Percentiles rank a stretch among this genome's conserved stretches.
Conservation (phyloP, 768 basidiomycete genomes). For the Naganishia kalamii region DNA sequence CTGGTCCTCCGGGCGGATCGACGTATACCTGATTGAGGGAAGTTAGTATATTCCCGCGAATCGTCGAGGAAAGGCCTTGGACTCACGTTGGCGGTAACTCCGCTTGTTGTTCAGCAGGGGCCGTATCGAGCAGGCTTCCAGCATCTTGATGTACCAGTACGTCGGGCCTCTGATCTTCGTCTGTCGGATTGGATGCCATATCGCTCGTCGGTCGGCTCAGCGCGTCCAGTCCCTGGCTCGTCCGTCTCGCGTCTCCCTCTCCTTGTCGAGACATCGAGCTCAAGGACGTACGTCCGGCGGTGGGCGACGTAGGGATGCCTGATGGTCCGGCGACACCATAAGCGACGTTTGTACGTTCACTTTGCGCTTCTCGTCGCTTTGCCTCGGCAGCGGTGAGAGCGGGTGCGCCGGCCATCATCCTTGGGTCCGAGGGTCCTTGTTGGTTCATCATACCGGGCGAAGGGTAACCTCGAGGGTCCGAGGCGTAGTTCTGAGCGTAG, state of each 20-base stretch:
- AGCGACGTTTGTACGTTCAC: not conserved
- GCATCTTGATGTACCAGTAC: constrained; percentile 3
- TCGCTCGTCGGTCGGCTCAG: not conserved
- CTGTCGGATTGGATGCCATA: not conserved
- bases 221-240: not conserved
- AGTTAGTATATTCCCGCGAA: too few relatives aligned
- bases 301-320: not conserved
- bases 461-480: not conserved
- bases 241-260: not conserved
- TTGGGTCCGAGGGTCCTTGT: not conserved
- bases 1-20: constrained; percentile 7
- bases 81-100: constrained; percentile 14
- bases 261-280: not conserved
- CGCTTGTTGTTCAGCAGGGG: not conserved
- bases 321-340: not conserved
- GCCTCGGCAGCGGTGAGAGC: not conserved
- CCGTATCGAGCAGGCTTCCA: not conserved
- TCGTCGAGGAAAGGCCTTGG: not conserved
- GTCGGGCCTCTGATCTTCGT: not conserved
- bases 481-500: not conserved
- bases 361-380: constrained; percentile 1
- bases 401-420: not conserved
- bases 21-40: constrained; percentile 5
- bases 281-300: not conserved
- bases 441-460: not conserved